phyloP scores from a whole-genome alignment of 257 asterid species.

The Solanum piurae region DNA sequence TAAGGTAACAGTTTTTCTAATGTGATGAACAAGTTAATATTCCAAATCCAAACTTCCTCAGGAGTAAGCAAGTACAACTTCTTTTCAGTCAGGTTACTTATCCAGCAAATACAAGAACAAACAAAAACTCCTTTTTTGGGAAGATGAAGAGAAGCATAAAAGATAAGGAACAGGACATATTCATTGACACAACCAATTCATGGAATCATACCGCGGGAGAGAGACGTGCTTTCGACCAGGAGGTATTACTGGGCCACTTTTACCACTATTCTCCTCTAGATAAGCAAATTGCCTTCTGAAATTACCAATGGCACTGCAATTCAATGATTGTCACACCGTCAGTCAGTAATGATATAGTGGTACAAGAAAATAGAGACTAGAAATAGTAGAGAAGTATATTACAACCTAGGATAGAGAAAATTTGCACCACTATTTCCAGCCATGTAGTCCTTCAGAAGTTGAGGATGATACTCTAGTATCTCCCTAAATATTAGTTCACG shows the following conservation, averaged over 20 bases:
- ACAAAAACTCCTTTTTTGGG: background rate
- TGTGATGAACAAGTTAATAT: background rate
- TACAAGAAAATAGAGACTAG: background rate
- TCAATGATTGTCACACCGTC: background rate
- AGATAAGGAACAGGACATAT: background rate
- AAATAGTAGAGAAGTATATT: background rate
- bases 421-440: constrained; percentile 64
- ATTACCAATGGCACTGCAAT: constrained; percentile 72
- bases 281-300: constrained; percentile 74
- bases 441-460: constrained; percentile 72
- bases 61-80: background rate
- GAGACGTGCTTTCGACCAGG: constrained; percentile 77
- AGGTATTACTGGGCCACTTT: constrained; percentile 67
- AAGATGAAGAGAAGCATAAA: background rate
- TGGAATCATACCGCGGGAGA: constrained; percentile 62
- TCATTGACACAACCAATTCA: background rate
- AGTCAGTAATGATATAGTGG: background rate
- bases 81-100: background rate
- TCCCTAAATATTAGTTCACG: constrained; percentile 73
- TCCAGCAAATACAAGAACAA: background rate
- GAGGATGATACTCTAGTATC: constrained; percentile 84
- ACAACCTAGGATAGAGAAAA: constrained; percentile 80
- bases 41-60: background rate
- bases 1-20: background rate
- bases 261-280: constrained; percentile 75